Percentiles rank a stretch among this genome's conserved stretches.
These are phyloP conservation scores for Hypoxylon fuscum DNA, from an alignment of 495 filamentous ascomycete genomes.

Conservation along the genomic window DNA sequence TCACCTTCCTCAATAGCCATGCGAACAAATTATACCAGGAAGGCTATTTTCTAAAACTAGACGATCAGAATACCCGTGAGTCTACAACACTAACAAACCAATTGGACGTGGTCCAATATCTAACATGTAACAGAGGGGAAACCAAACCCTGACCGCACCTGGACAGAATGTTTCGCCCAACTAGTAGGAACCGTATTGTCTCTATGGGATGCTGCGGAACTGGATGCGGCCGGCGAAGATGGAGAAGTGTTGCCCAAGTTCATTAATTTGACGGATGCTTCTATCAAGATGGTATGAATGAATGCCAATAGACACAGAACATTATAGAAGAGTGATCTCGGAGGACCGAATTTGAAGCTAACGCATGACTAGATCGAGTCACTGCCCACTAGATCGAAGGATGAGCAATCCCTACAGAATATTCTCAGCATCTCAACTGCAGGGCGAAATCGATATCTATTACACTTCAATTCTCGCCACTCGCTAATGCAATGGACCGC, in stretches of 20 bases:
- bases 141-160: constrained; percentile 83
- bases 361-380: constrained; percentile 77
- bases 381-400: constrained; percentile 78
- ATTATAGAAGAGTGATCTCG: neutral
- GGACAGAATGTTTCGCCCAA: constrained; percentile 97
- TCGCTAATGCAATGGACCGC: constrained; percentile 97
- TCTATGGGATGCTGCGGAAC: constrained; percentile 92
- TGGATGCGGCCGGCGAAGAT: constrained; percentile 86
- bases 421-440: constrained; percentile 95
- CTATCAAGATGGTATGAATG: constrained; percentile 87
- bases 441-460: constrained; percentile 90
- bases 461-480: constrained; percentile 95
- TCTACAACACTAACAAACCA: constrained; percentile 31
- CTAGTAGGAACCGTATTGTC: constrained; percentile 94
- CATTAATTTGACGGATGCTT: constrained; percentile 96
- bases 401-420: constrained; percentile 84
- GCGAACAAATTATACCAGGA: constrained; percentile 97
- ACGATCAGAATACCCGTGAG: constrained; percentile 90
- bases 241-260: constrained; percentile 92
- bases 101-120: constrained; percentile 2
- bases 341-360: constrained; percentile 2
- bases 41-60: constrained; percentile 95
- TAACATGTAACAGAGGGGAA: constrained; percentile 75
- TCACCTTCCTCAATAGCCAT: constrained; percentile 93
- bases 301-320: neutral